Evolutionary conservation across 225 moss, liverwort and hornwort species (phyloP).

Genomic region (Anthoceros angustus): DNA sequence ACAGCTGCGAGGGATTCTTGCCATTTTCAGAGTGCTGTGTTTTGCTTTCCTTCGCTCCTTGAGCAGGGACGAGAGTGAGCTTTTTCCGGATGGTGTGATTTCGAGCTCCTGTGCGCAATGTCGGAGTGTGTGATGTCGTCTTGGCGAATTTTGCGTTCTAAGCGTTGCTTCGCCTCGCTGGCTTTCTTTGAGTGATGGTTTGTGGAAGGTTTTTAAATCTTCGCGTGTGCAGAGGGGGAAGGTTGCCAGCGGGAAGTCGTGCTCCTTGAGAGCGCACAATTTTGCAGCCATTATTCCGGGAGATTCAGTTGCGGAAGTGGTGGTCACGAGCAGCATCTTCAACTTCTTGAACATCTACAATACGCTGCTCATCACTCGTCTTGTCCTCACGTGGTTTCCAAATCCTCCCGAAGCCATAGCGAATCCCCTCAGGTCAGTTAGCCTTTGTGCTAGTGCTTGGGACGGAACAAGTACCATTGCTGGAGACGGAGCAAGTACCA

Average conservation of each 20-base stretch:
- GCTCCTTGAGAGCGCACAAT: conserved; percentile 25
- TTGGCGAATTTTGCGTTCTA: too few species aligned
- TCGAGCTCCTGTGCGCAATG: too few species aligned
- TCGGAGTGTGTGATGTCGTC: too few species aligned
- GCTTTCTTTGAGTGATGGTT: too few species aligned
- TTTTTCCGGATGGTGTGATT: too few species aligned
- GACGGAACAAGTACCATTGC: neutral
- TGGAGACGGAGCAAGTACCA: neutral
- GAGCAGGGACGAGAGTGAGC: too few species aligned
- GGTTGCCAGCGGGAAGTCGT: neutral
- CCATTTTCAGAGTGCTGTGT: too few species aligned
- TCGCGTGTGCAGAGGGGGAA: neutral
- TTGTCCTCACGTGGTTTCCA: conserved; percentile 97
- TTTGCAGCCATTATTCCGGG: conserved; percentile 95
- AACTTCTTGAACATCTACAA: conserved; percentile 90
- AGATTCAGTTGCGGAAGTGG: conserved; percentile 80
- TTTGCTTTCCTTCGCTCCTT: too few species aligned
- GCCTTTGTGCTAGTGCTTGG: neutral
- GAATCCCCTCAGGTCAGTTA: conserved; percentile 42
- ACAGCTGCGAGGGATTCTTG: too few species aligned
- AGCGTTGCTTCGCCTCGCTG: too few species aligned
- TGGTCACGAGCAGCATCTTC: conserved; percentile 75
- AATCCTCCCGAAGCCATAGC: conserved; percentile 65
- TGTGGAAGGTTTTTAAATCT: neutral
- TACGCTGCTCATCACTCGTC: conserved; percentile 57